A percentile compares a stretch with the other conserved stretches of the same genome.
These are phyloP conservation scores for Candida schatavii DNA, from an alignment of 805 yeast species.

Conservation along the genomic window DNA sequence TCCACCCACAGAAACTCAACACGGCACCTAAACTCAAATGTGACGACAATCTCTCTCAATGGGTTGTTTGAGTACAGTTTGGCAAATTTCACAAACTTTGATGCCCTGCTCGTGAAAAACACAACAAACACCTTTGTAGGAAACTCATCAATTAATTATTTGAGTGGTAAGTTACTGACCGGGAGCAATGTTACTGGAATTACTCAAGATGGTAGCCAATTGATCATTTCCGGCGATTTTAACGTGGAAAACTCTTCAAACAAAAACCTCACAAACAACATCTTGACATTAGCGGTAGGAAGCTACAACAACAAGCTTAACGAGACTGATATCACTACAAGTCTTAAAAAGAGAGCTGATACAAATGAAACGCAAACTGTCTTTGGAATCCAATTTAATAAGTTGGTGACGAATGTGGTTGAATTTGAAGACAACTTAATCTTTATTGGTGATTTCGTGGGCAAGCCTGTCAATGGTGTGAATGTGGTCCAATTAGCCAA, in stretches of 20 bases:
- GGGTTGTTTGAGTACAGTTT: constrained; percentile 83
- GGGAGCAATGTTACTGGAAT: constrained; percentile 37
- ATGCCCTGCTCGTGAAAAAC: constrained; percentile 24
- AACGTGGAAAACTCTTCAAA: constrained; percentile 25
- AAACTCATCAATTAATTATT: constrained; percentile 35
- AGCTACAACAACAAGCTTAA: constrained; percentile 33
- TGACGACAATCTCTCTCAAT: constrained; percentile 45
- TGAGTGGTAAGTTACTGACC: constrained; percentile 27
- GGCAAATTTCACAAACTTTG: constrained; percentile 53
- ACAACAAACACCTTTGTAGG: constrained; percentile 37
- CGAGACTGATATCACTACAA: constrained; percentile 18
- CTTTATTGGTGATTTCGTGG: constrained; percentile 2
- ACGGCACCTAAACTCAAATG: constrained; percentile 11
- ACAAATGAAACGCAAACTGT: constrained; percentile 1
- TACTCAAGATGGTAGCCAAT: constrained; percentile 24
- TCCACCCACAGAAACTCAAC: constrained; percentile 15
- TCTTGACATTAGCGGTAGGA: constrained; percentile 24
- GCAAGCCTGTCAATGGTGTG: not conserved
- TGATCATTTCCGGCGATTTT: constrained; percentile 50
- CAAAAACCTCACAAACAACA: constrained; percentile 24
- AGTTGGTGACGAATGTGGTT: constrained; percentile 14
- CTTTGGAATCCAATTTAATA: constrained; percentile 29
- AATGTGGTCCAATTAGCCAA: constrained; percentile 13
- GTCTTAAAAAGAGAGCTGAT: constrained; percentile 15
- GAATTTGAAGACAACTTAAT: constrained; percentile 6